These are phyloP conservation scores for Pythium aquatile DNA, from an alignment of 352 stramenopile genomes.

Conservation along the genomic window DNA sequence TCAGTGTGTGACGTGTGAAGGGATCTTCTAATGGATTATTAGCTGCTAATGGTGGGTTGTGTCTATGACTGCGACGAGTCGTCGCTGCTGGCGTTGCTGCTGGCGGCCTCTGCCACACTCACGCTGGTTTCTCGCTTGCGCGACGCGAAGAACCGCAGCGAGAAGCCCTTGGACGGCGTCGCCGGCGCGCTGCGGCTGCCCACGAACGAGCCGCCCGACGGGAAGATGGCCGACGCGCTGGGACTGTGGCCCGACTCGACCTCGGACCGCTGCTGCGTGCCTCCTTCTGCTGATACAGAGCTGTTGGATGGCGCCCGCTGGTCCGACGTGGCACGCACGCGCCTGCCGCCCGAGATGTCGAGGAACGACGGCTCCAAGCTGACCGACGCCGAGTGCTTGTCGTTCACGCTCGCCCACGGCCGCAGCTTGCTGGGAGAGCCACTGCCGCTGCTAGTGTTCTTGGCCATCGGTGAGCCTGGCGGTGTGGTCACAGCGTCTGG, in stretches of 20 bases:
- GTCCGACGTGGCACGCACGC: slow-evolving; percentile 17
- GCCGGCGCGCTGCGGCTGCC: slow-evolving; percentile 12
- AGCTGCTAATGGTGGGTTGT: background rate
- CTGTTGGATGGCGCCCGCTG: background rate
- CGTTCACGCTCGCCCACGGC: slow-evolving; percentile 24
- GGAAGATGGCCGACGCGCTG: slow-evolving; percentile 9
- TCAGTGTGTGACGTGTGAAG: background rate
- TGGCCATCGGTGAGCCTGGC: background rate
- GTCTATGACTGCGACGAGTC: slow-evolving; percentile 1
- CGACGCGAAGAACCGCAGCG: slow-evolving; percentile 20
- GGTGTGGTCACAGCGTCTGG: slow-evolving; percentile 3
- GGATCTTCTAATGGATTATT: background rate
- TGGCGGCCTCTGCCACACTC: background rate
- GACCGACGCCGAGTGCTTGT: slow-evolving; percentile 18
- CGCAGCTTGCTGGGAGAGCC: slow-evolving; percentile 1
- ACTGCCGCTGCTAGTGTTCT: background rate
- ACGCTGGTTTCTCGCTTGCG: slow-evolving; percentile 15
- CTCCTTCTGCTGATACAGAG: background rate
- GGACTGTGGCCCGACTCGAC: slow-evolving; percentile 10
- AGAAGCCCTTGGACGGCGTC: slow-evolving; percentile 17
- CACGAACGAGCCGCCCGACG: background rate
- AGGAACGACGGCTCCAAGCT: background rate
- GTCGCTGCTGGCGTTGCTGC: slow-evolving; percentile 1
- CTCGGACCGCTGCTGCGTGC: background rate
- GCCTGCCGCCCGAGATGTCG: background rate